Evolutionary conservation across 331 rosid genomes (phyloP).

Genomic region (Erythrophleum ivorense): DNA sequence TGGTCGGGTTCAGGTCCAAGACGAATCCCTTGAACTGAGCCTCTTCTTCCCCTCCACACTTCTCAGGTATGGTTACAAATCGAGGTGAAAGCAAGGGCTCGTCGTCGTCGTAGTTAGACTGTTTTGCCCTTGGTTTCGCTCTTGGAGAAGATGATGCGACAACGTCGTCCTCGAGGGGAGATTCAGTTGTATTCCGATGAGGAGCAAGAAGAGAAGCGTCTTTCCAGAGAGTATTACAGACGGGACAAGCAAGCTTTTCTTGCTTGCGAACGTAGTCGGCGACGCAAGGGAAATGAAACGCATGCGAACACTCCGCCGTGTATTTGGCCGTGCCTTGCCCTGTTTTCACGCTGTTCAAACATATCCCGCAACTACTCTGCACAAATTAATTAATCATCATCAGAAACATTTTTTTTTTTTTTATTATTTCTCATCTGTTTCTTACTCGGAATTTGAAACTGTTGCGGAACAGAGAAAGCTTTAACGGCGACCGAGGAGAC

Average conservation of each 20-base stretch:
- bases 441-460: slow-evolving; percentile 90
- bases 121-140: slow-evolving; percentile 37
- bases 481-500: slow-evolving; percentile 88
- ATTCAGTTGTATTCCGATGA: slow-evolving; percentile 66
- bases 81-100: slow-evolving; percentile 74
- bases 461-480: slow-evolving; percentile 82
- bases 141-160: neutral
- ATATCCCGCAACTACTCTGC: slow-evolving; percentile 95
- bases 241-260: slow-evolving; percentile 75
- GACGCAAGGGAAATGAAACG: slow-evolving; percentile 89
- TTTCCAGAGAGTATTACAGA: slow-evolving; percentile 79
- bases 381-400: neutral
- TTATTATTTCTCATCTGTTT: too few relatives aligned
- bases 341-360: slow-evolving; percentile 84
- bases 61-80: slow-evolving; percentile 75
- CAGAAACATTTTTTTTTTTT: too few relatives aligned
- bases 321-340: slow-evolving; percentile 94
- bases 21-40: slow-evolving; percentile 86
- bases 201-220: slow-evolving; percentile 79
- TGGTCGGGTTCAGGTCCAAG: neutral
- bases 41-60: slow-evolving; percentile 51
- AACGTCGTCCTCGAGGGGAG: slow-evolving; percentile 43
- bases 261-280: slow-evolving; percentile 70
- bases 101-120: slow-evolving; percentile 70
- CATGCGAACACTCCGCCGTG: slow-evolving; percentile 90